A percentile compares a stretch with the other conserved stretches of the same genome.
Evolutionary conservation across 495 filamentous ascomycete genomes (phyloP).

Genomic region (Aspergillus conjunctus): DNA sequence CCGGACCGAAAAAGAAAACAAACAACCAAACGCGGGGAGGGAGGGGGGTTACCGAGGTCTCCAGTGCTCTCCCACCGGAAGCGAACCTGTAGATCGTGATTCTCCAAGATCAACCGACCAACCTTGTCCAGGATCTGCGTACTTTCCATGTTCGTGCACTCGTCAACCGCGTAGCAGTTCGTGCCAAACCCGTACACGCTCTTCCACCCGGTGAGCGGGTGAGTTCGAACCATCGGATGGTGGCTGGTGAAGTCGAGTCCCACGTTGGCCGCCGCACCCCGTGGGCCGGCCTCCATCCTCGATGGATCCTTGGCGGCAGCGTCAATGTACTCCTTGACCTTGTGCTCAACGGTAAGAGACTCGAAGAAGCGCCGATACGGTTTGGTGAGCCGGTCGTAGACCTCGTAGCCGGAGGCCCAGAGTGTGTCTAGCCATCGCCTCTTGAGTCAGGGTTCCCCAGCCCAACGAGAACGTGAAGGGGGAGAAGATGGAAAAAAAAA

Average conservation of each 20-base stretch:
- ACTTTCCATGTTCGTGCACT: conserved; percentile 2
- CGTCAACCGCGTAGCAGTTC: conserved; percentile 2
- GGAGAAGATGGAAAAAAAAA: too few relatives aligned
- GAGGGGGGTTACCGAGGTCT: conserved; percentile 1
- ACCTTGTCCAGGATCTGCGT: conserved; percentile 4
- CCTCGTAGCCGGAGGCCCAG: conserved; percentile 3
- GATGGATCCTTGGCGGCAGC: not conserved
- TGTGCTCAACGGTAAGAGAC: not conserved
- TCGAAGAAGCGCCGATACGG: conserved; percentile 6
- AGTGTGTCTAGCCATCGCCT: conserved; percentile 11
- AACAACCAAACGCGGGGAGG: not conserved
- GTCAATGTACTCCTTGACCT: not conserved
- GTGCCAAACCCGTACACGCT: conserved; percentile 2
- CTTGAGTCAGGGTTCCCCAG: not conserved
- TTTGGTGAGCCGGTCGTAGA: conserved; percentile 7
- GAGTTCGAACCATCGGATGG: conserved; percentile 6
- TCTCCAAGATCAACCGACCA: conserved; percentile 6
- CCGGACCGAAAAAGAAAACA: too few relatives aligned
- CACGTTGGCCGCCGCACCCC: conserved; percentile 4
- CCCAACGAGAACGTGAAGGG: too few relatives aligned
- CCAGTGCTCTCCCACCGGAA: conserved; percentile 9
- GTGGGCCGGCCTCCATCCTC: not conserved
- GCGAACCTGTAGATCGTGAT: conserved; percentile 10
- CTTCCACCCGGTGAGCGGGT: conserved; percentile 12
- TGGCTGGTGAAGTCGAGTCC: conserved; percentile 6